phyloP scores from a whole-genome alignment of 2,329 filamentous ascomycete genomes.

The Colletotrichum sojae region DNA sequence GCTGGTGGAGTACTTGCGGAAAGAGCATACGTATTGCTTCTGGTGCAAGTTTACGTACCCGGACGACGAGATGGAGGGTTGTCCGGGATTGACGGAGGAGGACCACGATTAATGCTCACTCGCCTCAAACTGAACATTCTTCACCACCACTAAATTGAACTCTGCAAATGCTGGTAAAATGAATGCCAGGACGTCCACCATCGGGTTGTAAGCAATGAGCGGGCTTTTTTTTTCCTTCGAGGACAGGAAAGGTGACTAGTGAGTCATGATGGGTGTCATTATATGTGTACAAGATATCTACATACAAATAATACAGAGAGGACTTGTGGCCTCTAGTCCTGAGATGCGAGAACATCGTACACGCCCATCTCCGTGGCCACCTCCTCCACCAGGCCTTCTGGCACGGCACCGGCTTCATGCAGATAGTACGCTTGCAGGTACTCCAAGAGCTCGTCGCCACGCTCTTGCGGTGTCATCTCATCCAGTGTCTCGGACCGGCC shows the following conservation, averaged over 20 bases:
- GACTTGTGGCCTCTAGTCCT: constrained; percentile 14
- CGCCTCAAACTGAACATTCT: not conserved
- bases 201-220: no score
- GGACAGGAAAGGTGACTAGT: not conserved
- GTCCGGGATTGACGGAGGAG: constrained; percentile 89
- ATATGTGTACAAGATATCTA: constrained; percentile 28
- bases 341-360: constrained; percentile 46
- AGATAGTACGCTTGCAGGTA: constrained; percentile 58
- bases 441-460: constrained; percentile 57
- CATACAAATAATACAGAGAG: constrained; percentile 28
- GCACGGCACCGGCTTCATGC: constrained; percentile 45
- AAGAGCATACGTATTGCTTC: constrained; percentile 87
- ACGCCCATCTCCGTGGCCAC: constrained; percentile 61
- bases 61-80: constrained; percentile 83
- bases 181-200: no score
- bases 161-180: no score
- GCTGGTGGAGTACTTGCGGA: constrained; percentile 78
- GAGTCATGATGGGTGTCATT: constrained; percentile 35
- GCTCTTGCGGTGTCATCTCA: constrained; percentile 53
- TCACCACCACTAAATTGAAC: no score
- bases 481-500: constrained; percentile 48
- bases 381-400: constrained; percentile 47
- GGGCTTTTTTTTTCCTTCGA: no score
- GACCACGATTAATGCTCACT: constrained; percentile 72
- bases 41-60: constrained; percentile 94